These are phyloP conservation scores for Pyrenophora tritici-repentis DNA, from an alignment of 2,329 filamentous ascomycete genomes.

Conservation along the genomic window DNA sequence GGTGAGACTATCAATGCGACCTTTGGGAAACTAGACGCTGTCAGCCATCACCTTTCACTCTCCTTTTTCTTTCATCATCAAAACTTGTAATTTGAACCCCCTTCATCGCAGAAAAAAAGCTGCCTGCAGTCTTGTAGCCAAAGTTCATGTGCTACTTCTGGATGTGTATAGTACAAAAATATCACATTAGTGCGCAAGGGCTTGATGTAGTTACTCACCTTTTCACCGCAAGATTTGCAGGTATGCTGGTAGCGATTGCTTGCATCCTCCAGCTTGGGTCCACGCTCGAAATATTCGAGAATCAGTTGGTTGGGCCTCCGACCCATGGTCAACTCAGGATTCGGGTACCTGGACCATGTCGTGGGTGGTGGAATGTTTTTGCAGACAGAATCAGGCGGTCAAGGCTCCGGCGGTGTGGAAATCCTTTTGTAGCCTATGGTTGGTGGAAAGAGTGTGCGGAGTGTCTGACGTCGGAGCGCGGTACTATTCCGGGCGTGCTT, in stretches of 20 bases:
- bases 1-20: conserved; percentile 80
- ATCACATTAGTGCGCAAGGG: too few relatives aligned
- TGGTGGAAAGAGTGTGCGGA: background rate
- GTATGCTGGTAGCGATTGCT: conserved; percentile 92
- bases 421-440: conserved; percentile 3
- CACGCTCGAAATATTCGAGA: conserved; percentile 84
- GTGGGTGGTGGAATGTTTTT: conserved; percentile 15
- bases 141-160: too few relatives aligned
- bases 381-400: conserved; percentile 15
- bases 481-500: too few relatives aligned
- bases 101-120: too few relatives aligned
- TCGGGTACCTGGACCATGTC: conserved; percentile 7
- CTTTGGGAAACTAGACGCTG: conserved; percentile 72
- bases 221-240: conserved; percentile 85
- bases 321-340: conserved; percentile 63
- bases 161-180: too few relatives aligned
- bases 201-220: conserved; percentile 46
- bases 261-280: conserved; percentile 82
- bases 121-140: too few relatives aligned
- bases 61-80: conserved; percentile 14
- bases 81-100: background rate
- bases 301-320: conserved; percentile 84
- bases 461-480: too few relatives aligned
- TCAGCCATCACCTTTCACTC: conserved; percentile 26
- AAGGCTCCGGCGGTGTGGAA: conserved; percentile 8